Evolutionary conservation across 2,329 filamentous ascomycete genomes (phyloP), one percentile per base, ranked within the genome.

Genomic region (Aspergillus fumigatus): DNA sequence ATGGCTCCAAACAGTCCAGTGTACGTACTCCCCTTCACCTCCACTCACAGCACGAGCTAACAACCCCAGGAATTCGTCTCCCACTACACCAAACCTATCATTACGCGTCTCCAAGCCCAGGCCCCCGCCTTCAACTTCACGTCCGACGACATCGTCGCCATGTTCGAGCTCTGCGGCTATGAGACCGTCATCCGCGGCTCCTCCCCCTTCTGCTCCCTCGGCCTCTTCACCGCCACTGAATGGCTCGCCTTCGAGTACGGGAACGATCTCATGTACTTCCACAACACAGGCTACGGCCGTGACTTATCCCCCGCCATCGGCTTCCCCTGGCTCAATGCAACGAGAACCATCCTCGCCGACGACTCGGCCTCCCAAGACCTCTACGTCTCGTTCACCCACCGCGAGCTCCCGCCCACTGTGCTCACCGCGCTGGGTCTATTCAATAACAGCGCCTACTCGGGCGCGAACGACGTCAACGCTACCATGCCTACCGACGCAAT

Each of bases 221-320:
- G 80, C 17, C 75, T 86, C 11, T 87, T 88, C 65, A 75, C 78
- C 1, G 78, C 83, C 0, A 80, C 84, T 60, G 84, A 87, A 59
- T 87, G 84, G 85, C 80, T 88, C n/a, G 76, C 76, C 2, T 88
- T 85, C 73, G 85, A 88, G 69, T 88, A 88, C 66, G 78, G 81
- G 11, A 84, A 84, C 59, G 85, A 88, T 59, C 73, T 88, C 59
- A 79, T 81, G 64, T 88, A 87, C 67, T 82, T 84, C 65, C 84
- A 86, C 71, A 88, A 88, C 70, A 75, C 80, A 1, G 87, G 87
- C 19, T 88, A 88, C 59, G 86, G 85, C 4, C 84, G 81, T 60
- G 67, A 73, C 0, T 74, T 84, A 1, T 79, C 83, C 0, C 84
- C 84, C 0, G 77, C 78, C 19, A 77, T 88, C 5, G 87, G 87